These are phyloP conservation scores for Solanum microdontum DNA, from an alignment of 257 asterid genomes.

Conservation along the genomic window DNA sequence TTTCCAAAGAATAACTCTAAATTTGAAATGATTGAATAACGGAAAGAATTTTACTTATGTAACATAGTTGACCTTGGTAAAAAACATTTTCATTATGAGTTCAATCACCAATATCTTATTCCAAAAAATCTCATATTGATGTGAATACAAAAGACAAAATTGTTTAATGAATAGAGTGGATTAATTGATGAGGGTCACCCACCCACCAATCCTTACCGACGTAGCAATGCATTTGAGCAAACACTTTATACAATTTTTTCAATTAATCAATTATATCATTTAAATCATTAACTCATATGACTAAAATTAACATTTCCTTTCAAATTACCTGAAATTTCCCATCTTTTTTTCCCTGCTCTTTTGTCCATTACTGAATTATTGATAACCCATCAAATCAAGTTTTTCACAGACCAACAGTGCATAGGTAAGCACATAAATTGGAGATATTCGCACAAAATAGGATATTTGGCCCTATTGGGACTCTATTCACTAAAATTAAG, in stretches of 20 bases:
- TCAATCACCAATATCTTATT: neutral
- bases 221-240: neutral
- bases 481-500: too few relatives aligned
- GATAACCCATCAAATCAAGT: neutral
- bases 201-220: neutral
- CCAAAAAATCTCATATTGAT: neutral
- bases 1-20: too few relatives aligned
- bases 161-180: neutral
- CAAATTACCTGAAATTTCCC: neutral
- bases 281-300: neutral
- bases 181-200: neutral
- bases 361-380: neutral
- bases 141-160: neutral
- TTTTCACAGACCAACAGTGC: neutral
- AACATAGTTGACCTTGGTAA: too few relatives aligned
- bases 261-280: neutral
- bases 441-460: neutral
- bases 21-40: neutral
- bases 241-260: neutral
- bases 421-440: neutral
- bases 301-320: neutral
- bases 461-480: too few relatives aligned
- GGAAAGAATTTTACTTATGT: neutral
- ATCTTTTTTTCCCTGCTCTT: neutral
- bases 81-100: neutral